Evolutionary conservation across 2,329 filamentous ascomycete genomes (phyloP).

Genomic region (Arachnomyces sp.): DNA sequence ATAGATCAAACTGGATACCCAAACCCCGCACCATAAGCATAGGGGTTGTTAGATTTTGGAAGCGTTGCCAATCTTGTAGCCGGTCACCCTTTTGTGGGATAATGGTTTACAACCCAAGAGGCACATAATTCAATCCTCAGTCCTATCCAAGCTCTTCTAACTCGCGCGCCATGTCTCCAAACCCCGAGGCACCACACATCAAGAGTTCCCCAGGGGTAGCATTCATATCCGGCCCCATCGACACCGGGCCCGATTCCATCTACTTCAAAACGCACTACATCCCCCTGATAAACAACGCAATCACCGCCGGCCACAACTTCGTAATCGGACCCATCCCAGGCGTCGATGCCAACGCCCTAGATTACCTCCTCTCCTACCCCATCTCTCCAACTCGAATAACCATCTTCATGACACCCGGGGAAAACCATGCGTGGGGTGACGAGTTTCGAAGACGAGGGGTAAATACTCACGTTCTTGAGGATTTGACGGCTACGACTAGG

Average conservation of each 20-base stretch:
- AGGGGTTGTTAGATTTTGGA: too few species aligned
- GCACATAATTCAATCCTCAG: too few species aligned
- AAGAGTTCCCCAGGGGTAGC: too few species aligned
- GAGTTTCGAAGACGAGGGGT: conserved; percentile 11
- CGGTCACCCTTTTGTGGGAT: too few species aligned
- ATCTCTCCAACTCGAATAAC: conserved; percentile 15
- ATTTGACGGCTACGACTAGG: conserved; percentile 15
- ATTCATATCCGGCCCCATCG: conserved; percentile 28
- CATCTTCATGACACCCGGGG: conserved; percentile 18
- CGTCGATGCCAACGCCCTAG: conserved; percentile 21
- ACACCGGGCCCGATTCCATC: conserved; percentile 14
- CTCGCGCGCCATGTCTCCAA: too few species aligned
- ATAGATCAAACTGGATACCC: too few species aligned
- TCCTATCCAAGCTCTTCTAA: too few species aligned
- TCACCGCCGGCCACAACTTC: conserved; percentile 16
- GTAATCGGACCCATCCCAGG: conserved; percentile 15
- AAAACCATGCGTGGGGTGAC: conserved; percentile 15
- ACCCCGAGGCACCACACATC: too few species aligned
- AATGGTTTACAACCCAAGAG: too few species aligned
- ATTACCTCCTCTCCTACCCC: conserved; percentile 19
- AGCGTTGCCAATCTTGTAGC: too few species aligned
- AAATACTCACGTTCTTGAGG: too few species aligned
- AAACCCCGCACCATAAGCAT: too few species aligned
- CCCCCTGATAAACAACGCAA: conserved; percentile 14
- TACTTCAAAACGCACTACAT: conserved; percentile 27